Percentiles rank a stretch among this genome's conserved stretches.
Conservation (phyloP, 2,329 filamentous ascomycete species). For the Myriosclerotinia scirpicola region DNA sequence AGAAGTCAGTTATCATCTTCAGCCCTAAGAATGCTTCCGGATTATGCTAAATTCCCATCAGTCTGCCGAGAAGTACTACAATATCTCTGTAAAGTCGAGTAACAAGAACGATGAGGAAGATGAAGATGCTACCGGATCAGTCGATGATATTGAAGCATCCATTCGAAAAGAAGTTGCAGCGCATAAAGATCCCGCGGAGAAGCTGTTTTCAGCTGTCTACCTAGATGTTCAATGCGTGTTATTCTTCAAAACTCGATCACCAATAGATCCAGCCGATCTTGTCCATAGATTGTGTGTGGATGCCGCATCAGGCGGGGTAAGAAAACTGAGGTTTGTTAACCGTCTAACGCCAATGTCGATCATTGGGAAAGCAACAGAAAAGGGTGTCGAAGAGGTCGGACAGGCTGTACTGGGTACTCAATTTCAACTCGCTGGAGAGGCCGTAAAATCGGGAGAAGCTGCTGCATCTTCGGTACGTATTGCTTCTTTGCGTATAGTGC, state of each 20-base stretch:
- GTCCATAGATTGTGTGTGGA: constrained; percentile 57
- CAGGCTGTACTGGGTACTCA: constrained; percentile 60
- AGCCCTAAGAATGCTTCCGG: neutral
- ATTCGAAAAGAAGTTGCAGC: constrained; percentile 70
- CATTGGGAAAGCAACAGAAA: constrained; percentile 65
- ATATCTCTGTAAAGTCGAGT: constrained; percentile 37
- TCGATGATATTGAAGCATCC: constrained; percentile 68
- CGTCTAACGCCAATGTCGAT: constrained; percentile 55
- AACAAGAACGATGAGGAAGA: constrained; percentile 41
- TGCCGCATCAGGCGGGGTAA: constrained; percentile 46
- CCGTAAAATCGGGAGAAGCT: constrained; percentile 29
- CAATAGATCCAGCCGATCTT: constrained; percentile 57
- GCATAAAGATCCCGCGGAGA: constrained; percentile 42
- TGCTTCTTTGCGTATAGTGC: constrained; percentile 14
- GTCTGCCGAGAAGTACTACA: constrained; percentile 65
- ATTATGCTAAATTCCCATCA: constrained; percentile 40
- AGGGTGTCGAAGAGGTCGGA: constrained; percentile 65
- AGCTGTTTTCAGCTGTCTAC: constrained; percentile 53
- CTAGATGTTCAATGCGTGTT: constrained; percentile 62
- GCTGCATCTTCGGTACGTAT: constrained; percentile 26
- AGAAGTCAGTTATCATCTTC: constrained; percentile 50
- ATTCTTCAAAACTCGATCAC: constrained; percentile 57
- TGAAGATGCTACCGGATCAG: constrained; percentile 45
- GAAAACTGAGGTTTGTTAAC: constrained; percentile 59
- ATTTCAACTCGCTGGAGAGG: constrained; percentile 51